phyloP scores from a whole-genome alignment of 768 basidiomycete genomes.

The Naganishia randhawae region DNA sequence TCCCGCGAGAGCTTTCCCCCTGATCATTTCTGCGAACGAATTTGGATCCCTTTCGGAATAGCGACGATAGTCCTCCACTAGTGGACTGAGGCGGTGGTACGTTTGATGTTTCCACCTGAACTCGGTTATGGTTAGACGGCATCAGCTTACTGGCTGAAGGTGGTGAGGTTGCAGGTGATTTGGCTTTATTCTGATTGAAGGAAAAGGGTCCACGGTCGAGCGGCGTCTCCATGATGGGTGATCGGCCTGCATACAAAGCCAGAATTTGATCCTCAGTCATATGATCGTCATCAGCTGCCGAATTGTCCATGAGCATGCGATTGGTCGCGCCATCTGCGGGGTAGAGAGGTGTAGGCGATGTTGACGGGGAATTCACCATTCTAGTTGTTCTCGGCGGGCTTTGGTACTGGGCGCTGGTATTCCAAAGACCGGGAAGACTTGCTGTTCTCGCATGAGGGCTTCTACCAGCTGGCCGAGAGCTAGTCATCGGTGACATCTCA shows the following conservation, averaged over 20 bases:
- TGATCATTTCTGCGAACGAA: constrained; percentile 14
- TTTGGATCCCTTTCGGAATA: constrained; percentile 6
- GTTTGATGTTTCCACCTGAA: neutral
- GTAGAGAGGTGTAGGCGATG: constrained; percentile 3
- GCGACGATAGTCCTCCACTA: constrained; percentile 3
- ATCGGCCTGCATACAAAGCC: constrained; percentile 2
- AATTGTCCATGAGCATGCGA: neutral
- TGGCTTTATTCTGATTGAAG: neutral
- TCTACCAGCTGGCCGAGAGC: neutral
- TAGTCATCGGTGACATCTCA: neutral
- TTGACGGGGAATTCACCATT: no score
- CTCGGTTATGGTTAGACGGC: neutral
- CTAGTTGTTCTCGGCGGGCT: neutral
- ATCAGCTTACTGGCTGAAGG: constrained; percentile 6
- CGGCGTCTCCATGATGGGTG: constrained; percentile 9
- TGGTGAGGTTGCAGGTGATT: neutral
- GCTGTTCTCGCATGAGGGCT: constrained; percentile 1
- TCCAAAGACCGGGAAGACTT: constrained; percentile 1
- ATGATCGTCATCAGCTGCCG: neutral
- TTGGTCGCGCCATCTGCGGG: neutral
- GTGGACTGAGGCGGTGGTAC: neutral
- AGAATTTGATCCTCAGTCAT: constrained; percentile 14
- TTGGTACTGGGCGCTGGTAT: neutral
- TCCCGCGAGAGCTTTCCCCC: constrained; percentile 8
- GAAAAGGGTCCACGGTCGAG: constrained; percentile 7